phyloP scores from a whole-genome alignment of 257 asterid genomes.

The Knoxia roxburghii region DNA sequence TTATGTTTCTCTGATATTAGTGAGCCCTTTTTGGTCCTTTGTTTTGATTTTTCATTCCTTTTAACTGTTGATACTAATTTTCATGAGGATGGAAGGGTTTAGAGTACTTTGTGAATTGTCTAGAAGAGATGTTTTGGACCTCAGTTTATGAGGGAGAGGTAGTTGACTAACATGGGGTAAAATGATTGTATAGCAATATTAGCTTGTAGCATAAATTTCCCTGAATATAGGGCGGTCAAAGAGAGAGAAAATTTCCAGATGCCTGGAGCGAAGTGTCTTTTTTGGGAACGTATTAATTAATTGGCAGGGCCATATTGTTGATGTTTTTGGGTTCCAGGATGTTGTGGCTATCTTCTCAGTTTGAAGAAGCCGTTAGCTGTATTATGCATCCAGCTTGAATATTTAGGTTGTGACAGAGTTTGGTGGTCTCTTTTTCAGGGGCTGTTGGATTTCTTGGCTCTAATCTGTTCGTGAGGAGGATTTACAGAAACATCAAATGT shows the following conservation, averaged over 20 bases:
- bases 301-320: too few species aligned
- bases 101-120: not conserved
- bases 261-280: too few species aligned
- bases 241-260: too few species aligned
- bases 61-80: not conserved
- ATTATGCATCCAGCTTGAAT: too few species aligned
- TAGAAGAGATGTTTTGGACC: not conserved
- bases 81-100: not conserved
- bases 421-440: conserved; percentile 40
- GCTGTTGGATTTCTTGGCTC: conserved; percentile 95
- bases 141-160: not conserved
- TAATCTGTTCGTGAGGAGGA: conserved; percentile 88
- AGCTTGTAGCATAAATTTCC: not conserved
- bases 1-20: not conserved
- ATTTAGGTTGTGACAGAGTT: too few species aligned
- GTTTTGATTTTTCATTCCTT: not conserved
- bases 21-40: not conserved
- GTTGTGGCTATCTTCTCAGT: too few species aligned
- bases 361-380: too few species aligned
- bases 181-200: not conserved
- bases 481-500: conserved; percentile 90
- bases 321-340: too few species aligned
- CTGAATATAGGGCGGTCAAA: too few species aligned
- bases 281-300: too few species aligned
- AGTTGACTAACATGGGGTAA: not conserved